A percentile compares a stretch with the other conserved stretches of the same genome.
Evolutionary conservation across 495 filamentous ascomycete genomes (phyloP).

Genomic region (Tuber calosporum): DNA sequence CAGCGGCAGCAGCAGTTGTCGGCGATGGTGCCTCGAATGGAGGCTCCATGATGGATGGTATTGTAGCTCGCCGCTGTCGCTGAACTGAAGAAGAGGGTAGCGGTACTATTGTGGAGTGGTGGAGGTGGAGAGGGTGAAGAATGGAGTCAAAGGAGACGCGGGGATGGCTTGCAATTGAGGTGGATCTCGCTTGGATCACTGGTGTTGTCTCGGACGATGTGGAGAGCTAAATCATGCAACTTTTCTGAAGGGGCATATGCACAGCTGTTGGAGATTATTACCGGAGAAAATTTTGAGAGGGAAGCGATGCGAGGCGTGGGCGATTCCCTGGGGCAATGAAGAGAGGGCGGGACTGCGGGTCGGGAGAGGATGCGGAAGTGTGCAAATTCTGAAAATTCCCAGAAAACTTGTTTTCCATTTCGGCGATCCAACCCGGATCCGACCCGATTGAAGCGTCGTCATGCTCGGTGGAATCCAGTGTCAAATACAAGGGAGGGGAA

Average conservation of each 20-base stretch:
- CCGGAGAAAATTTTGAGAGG: too few relatives aligned
- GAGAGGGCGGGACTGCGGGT: too few relatives aligned
- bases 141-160: background rate
- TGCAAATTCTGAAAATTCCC: too few relatives aligned
- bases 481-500: too few relatives aligned
- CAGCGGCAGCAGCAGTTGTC: background rate
- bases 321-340: too few relatives aligned
- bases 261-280: background rate
- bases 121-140: background rate
- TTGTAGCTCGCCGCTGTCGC: background rate
- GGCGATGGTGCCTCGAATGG: background rate
- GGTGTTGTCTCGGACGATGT: background rate
- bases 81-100: background rate
- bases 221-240: background rate
- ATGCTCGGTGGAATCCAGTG: too few relatives aligned
- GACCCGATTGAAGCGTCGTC: too few relatives aligned
- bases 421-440: too few relatives aligned
- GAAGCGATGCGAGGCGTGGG: too few relatives aligned
- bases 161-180: background rate
- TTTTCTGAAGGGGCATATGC: background rate
- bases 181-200: background rate
- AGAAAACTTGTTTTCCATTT: too few relatives aligned
- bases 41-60: background rate
- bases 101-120: background rate
- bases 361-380: too few relatives aligned